phyloP scores from a whole-genome alignment of 768 basidiomycete species.

The Cantharellus anzutake region DNA sequence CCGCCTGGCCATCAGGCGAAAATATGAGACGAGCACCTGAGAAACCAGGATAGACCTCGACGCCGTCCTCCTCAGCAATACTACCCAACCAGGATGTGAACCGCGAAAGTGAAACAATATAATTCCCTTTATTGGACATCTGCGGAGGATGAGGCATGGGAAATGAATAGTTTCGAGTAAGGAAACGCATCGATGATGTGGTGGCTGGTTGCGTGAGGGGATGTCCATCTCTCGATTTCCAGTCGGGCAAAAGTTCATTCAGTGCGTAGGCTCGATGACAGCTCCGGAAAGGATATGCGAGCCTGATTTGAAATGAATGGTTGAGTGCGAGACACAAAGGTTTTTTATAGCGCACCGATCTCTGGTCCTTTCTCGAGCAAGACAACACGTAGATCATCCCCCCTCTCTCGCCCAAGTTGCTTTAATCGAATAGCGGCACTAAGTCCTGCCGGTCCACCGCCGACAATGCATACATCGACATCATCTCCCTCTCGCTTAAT shows the following conservation, averaged over 20 bases:
- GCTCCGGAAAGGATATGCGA: conserved; percentile 92
- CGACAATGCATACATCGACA: conserved; percentile 94
- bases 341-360: conserved; percentile 43
- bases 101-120: conserved; percentile 73
- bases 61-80: conserved; percentile 67
- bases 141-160: conserved; percentile 93
- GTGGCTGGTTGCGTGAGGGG: conserved; percentile 69
- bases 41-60: conserved; percentile 95
- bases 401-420: conserved; percentile 68
- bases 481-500: conserved; percentile 77
- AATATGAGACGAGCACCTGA: conserved; percentile 75
- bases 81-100: conserved; percentile 78
- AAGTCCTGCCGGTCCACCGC: conserved; percentile 87
- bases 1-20: conserved; percentile 36
- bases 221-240: conserved; percentile 43
- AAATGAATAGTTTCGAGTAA: conserved; percentile 47
- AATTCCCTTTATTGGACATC: conserved; percentile 91
- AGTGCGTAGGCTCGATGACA: conserved; percentile 81
- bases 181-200: conserved; percentile 65
- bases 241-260: conserved; percentile 77
- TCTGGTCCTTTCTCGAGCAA: conserved; percentile 91
- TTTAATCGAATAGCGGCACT: conserved; percentile 91
- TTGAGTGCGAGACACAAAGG: not conserved
- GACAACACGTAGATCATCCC: conserved; percentile 72
- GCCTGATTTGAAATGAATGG: conserved; percentile 26